Base-by-base conservation (phyloP, 768 basidiomycete species). In the Suillus subaureus region DNA sequence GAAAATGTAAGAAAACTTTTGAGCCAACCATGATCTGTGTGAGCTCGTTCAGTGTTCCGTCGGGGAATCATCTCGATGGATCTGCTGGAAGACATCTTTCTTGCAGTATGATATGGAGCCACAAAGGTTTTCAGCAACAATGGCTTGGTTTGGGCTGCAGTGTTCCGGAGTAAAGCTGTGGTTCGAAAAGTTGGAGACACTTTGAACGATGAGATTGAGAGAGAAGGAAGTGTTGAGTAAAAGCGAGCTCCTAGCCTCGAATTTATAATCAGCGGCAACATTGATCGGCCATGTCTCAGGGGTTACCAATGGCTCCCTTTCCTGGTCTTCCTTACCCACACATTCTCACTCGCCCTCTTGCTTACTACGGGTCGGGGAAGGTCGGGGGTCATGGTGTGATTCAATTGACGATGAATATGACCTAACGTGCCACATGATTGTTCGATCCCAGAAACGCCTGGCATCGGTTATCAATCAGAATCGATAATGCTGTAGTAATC, bases 1-100 rank as follows among this genome's bases (percentile, higher is more conserved):
- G 90, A 85, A 74, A 95, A 96, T 0, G 93, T 91, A 70, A 94
- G 89, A 81, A 92, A 92, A 0, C 91, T 89, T 82, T 94, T 94
- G 62, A 96, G 80, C 93, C 93, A 96, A 31, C 85, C 90, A 69
- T 93, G 92, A 72, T 95, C 86, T 8, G 89, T 90, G 57, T 90
- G 79, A 3, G 91, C 92, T 23, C 92, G 83, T 26, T 88, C 84
- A 56, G 87, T 74, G 67, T 87, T 92, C 58, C 76, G 82, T 63
- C 92, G 85, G 18, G 83, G 82, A 55, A 80, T 58, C 61, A 89
- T 81, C 57, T 79, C 79, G 26, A 80, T 57, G 31, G 15, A 47
- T 18, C 67, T 67, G 56, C 35, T 56, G 2, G 66, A 64, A n/a
- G 7, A 61, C 75, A 75, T 75, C 4, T 15, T 65, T 4, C 37